Evolutionary conservation across 345 rosid species (phyloP).

Genomic region (Ceriops zippeliana): DNA sequence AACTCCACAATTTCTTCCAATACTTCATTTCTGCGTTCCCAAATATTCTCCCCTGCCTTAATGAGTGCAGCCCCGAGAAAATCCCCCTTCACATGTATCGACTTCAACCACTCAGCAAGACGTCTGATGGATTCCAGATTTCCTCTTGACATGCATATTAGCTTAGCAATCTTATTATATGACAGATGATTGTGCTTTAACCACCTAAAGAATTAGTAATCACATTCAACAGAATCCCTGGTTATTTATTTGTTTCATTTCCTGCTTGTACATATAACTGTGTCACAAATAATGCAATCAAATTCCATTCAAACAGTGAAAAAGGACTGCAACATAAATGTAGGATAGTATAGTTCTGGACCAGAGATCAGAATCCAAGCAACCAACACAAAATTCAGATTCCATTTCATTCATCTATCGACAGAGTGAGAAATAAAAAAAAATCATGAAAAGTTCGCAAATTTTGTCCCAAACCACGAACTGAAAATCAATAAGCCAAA

Average conservation of each 20-base stretch:
- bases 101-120: conserved; percentile 65
- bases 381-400: not conserved
- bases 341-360: not conserved
- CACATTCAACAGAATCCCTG: conserved; percentile 16
- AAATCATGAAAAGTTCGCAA: no score
- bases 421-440: no score
- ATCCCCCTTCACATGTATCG: conserved; percentile 70
- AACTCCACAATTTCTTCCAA: conserved; percentile 60
- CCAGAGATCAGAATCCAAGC: not conserved
- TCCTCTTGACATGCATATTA: conserved; percentile 65
- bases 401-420: no score
- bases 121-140: conserved; percentile 55
- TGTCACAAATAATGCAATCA: not conserved
- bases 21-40: conserved; percentile 47
- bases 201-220: conserved; percentile 56
- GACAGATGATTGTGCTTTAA: conserved; percentile 77
- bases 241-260: not conserved
- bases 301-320: not conserved
- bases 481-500: not conserved
- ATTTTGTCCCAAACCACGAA: not conserved
- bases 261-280: not conserved
- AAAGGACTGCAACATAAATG: not conserved
- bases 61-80: conserved; percentile 61
- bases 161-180: conserved; percentile 69
- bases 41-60: conserved; percentile 58